phyloP scores from a whole-genome alignment of 306 rosid genomes.

The Trifolium pratense region DNA sequence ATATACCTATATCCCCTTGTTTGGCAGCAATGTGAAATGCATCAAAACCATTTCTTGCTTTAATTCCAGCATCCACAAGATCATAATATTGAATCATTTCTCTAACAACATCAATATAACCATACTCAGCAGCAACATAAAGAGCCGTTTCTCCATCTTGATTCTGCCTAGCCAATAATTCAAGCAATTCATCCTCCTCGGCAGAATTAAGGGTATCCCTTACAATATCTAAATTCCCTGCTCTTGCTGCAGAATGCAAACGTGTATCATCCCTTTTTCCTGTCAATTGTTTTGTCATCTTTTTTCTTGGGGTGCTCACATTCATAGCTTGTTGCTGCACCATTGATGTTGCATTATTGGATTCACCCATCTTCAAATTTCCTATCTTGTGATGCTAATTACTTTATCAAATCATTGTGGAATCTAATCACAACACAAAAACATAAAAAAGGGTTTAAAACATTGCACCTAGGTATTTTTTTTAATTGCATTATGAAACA shows the following conservation, averaged over 20 bases:
- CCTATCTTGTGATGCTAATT: conserved; percentile 28
- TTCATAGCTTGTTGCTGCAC: conserved; percentile 43
- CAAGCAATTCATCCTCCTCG: conserved; percentile 56
- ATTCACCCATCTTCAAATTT: conserved; percentile 22
- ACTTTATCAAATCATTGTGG: conserved; percentile 35
- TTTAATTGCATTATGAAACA: not conserved
- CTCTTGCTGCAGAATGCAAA: conserved; percentile 81
- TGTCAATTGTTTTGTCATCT: conserved; percentile 87
- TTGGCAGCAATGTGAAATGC: conserved; percentile 97
- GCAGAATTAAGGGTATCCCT: conserved; percentile 50
- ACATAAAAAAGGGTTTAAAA: conserved; percentile 30
- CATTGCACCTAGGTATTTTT: conserved; percentile 30
- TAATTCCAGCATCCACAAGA: conserved; percentile 76
- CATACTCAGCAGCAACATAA: conserved; percentile 88
- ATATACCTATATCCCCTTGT: conserved; percentile 85
- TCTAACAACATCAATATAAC: conserved; percentile 75
- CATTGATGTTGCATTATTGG: conserved; percentile 52
- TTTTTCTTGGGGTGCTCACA: conserved; percentile 58
- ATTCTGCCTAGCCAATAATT: conserved; percentile 68
- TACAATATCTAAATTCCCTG: conserved; percentile 60
- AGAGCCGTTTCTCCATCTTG: conserved; percentile 91
- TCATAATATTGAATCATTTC: conserved; percentile 79
- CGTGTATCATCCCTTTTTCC: conserved; percentile 88
- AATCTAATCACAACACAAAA: conserved; percentile 42
- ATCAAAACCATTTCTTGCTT: conserved; percentile 93